phyloP scores from a whole-genome alignment of 2,329 filamentous ascomycete species.

The Penicillium sclerotigenum region DNA sequence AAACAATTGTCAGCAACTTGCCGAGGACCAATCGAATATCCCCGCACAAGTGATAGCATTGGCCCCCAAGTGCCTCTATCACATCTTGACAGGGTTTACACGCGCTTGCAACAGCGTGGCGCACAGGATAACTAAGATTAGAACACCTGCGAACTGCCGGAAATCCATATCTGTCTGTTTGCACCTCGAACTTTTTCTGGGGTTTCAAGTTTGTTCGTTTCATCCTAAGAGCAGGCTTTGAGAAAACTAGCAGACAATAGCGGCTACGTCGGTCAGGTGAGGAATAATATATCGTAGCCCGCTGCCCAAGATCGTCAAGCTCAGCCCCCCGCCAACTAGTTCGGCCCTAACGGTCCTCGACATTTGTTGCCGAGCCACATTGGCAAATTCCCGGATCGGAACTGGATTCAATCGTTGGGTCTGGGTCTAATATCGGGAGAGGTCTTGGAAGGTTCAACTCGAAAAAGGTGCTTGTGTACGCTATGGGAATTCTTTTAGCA shows the following conservation, averaged over 20 bases:
- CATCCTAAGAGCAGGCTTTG: background rate
- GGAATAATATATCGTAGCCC: background rate
- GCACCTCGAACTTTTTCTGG: background rate
- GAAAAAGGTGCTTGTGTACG: background rate
- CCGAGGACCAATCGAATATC: background rate
- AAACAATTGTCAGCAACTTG: background rate
- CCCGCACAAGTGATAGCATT: conserved; percentile 2
- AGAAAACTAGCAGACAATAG: background rate
- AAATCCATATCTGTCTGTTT: background rate
- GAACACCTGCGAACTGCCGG: conserved; percentile 7
- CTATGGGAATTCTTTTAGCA: background rate
- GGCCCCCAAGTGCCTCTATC: conserved; percentile 5
- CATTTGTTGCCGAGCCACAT: background rate
- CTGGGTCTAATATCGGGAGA: background rate
- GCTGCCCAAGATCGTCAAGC: background rate
- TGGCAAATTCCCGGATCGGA: background rate
- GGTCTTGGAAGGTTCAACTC: background rate
- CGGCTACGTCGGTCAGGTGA: background rate
- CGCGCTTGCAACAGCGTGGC: conserved; percentile 6
- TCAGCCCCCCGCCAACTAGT: background rate
- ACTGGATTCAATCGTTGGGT: background rate
- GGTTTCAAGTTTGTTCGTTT: background rate
- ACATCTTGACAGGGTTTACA: conserved; percentile 9
- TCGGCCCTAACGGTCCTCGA: background rate
- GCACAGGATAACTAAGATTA: conserved; percentile 11